These are phyloP conservation scores for Porcisia deanei DNA, from an alignment of 208 protist genomes.

Conservation along the genomic window DNA sequence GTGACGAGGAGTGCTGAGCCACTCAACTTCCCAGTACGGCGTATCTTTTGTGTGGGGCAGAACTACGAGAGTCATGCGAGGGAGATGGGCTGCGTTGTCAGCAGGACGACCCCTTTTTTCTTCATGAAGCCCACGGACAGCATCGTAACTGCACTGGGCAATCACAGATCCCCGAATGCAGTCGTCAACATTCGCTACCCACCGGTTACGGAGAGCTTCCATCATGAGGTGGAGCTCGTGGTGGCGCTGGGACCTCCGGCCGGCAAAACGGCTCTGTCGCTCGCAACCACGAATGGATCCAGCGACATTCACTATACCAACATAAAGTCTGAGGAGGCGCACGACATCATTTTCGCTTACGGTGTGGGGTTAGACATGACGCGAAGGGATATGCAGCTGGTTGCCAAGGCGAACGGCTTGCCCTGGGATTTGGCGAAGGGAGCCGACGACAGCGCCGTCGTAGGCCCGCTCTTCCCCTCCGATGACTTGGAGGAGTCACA, in stretches of 20 bases:
- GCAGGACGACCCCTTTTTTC: constrained; percentile 67
- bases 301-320: constrained; percentile 32
- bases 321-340: constrained; percentile 44
- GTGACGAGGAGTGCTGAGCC: constrained; percentile 26
- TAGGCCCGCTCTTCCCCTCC: constrained; percentile 52
- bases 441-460: constrained; percentile 66
- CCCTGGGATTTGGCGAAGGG: constrained; percentile 90
- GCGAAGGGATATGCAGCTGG: constrained; percentile 76
- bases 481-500: constrained; percentile 29
- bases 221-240: constrained; percentile 88
- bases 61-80: constrained; percentile 80
- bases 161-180: constrained; percentile 29
- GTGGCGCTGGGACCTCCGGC: constrained; percentile 56
- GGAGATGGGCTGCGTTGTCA: constrained; percentile 63
- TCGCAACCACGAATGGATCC: constrained; percentile 7
- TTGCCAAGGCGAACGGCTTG: constrained; percentile 65
- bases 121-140: constrained; percentile 80
- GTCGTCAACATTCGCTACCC: constrained; percentile 52
- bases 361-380: constrained; percentile 90
- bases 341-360: constrained; percentile 76
- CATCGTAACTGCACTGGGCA: constrained; percentile 35
- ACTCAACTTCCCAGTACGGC: constrained; percentile 64
- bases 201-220: constrained; percentile 65
- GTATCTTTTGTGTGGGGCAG: constrained; percentile 74
- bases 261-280: neutral